Conservation (phyloP, 1,284 basidiomycete genomes). For the Rhodotorula sp. region DNA sequence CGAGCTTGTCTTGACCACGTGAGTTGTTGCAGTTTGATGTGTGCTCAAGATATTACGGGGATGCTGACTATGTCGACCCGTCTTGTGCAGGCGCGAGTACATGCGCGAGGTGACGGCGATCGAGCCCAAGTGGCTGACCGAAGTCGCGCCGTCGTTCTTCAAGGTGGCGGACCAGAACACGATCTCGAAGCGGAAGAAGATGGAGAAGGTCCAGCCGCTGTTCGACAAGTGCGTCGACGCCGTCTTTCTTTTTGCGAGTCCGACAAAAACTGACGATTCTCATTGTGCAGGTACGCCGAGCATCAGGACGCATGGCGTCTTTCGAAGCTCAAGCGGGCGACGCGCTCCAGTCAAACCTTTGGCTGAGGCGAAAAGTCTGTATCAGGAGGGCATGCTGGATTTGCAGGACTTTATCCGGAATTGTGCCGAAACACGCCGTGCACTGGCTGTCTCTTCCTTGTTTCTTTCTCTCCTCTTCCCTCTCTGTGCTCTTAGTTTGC, state of each 20-base stretch:
- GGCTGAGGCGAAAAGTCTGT: constrained; percentile 17
- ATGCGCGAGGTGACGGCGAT: constrained; percentile 95
- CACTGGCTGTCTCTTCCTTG: background rate
- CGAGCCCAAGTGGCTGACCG: constrained; percentile 98
- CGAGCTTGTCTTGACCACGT: constrained; percentile 55
- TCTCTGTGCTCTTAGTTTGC: background rate
- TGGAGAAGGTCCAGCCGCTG: constrained; percentile 94
- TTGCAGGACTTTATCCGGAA: too few relatives aligned
- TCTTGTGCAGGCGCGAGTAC: constrained; percentile 62
- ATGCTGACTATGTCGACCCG: background rate
- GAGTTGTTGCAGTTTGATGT: background rate
- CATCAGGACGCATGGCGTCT: constrained; percentile 87
- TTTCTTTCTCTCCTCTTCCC: background rate
- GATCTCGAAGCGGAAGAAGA: constrained; percentile 93
- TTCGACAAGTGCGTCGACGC: constrained; percentile 63
- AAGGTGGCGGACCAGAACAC: constrained; percentile 92
- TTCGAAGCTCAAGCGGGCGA: constrained; percentile 81
- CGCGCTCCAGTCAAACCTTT: constrained; percentile 61
- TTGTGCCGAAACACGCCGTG: background rate
- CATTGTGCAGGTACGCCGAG: constrained; percentile 49
- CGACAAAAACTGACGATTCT: constrained; percentile 49
- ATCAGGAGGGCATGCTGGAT: too few relatives aligned
- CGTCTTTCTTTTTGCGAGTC: background rate
- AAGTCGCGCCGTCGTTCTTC: constrained; percentile 98
- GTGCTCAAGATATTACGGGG: too few relatives aligned